Evolutionary conservation across 2,329 filamentous ascomycete species (phyloP), one percentile per base, ranked within the genome.

Genomic region (Cryphonectria naterciae): DNA sequence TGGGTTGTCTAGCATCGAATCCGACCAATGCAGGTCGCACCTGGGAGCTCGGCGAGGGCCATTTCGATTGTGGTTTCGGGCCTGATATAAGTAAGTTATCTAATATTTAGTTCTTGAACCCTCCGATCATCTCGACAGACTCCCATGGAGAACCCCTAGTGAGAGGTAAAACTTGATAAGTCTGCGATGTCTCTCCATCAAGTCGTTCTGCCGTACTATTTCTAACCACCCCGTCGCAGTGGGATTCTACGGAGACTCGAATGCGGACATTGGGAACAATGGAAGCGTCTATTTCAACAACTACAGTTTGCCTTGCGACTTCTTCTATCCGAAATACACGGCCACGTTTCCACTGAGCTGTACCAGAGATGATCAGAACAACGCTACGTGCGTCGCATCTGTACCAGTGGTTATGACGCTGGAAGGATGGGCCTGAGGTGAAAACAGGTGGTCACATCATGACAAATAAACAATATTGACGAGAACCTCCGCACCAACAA

Each of bases 241-340:
- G 67, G 69, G 69, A 11, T 71, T 71, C 43, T 65, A 43, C n/a
- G 66, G 69, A 1, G 35, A 68, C 13, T 68, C 69, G 28, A 70
- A 68, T 39, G 65, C 49, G 61, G 65, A 70, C 39, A 60, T 41
- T 3, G 69, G 65, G 0, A 70, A 68, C 19, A 68, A 13, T 28
- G 69, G 69, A 0, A 68, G 65, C n/a, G 61, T 70, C 1, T 70
- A 68, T 32, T 70, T 64, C n/a, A 70, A 68, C 37, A 32, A 43
- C 7, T 65, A 56, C 43, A 28, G 11, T 2, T 41, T 15, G 2
- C 35, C n/a, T 35, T 61, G 58, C 32, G 41, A 52, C 35, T 56
- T 49, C 15, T 11, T 5, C 6, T 32, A 19, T 37, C 61, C 66
- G 6, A 37, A 46, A n/a, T 68, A 68, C 17, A 58, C 67, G 22